Evolutionary conservation across 306 rosid genomes (phyloP), one percentile per base, ranked within the genome.

Genomic region (Begonia peltatifolia): DNA sequence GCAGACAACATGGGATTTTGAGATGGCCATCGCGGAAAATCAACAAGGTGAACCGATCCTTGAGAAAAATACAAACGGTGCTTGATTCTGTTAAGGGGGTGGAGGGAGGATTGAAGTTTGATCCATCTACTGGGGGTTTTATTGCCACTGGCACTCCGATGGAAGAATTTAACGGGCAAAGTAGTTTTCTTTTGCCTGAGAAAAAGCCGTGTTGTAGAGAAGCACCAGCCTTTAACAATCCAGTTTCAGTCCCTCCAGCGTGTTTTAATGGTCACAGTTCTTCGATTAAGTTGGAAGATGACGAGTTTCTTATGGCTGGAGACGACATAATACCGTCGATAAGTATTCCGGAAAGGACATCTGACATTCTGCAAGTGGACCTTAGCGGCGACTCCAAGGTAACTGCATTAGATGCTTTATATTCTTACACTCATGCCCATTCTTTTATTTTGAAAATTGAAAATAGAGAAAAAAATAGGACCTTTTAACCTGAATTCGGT

Each of bases 11-110:
- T 54, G 87, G 95, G 57, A 81, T 85, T 63, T 50, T 79, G 15
- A 79, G 87, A 58, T 85, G 95, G 95, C 95, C 95, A 54, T 85
- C 92, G 50, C 82, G 95, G 42, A 85, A 81, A 73, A 85, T 81
- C 65, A 79, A 74, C 55, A 85, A 81, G 71, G 92, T 85, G 53
- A 79, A 70, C 55, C 80, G 74, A n/a, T 85, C 92, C 3, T 54
- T 85, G 63, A 74, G 41, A 72, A 76, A 85, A 69, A 79, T 85
- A 52, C 87, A 72, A 56, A 68, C 64, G 6, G 83, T 81, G 60
- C 76, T 85, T 12, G 79, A 79, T 63, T 79, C 87, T 43, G 92
- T 84, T 57, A 71, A 74, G 57, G 90, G 90, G 51, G 84, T 74
- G 15, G 76, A 76, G 60, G 84, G 83, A 14, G 78, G 84, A 56